Conservation (phyloP, 176 grass and related monocot genomes). For the Eleusine coracana region DNA sequence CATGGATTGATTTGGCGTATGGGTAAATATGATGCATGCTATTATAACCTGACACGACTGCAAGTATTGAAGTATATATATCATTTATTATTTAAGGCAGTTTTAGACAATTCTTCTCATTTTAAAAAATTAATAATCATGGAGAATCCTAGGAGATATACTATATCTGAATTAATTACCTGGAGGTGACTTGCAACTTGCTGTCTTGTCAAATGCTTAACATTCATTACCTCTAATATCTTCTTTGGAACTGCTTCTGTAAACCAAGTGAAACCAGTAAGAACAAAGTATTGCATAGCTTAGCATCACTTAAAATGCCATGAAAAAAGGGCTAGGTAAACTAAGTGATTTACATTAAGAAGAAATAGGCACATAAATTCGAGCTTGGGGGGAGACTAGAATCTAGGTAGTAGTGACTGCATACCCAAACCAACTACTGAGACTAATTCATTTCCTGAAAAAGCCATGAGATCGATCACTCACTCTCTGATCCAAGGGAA, state of each 20-base stretch:
- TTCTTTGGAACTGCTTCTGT: slow-evolving; percentile 57
- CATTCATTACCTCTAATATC: slow-evolving; percentile 54
- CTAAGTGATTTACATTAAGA: too few relatives aligned
- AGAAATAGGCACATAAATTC: neutral
- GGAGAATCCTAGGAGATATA: neutral
- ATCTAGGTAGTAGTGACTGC: neutral
- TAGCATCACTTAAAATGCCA: neutral
- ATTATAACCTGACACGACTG: neutral
- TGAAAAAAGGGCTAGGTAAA: neutral
- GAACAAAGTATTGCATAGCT: neutral
- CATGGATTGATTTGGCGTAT: neutral
- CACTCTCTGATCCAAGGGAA: slow-evolving; percentile 41
- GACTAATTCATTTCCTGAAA: neutral
- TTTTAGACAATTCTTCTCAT: neutral
- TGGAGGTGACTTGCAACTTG: slow-evolving; percentile 62
- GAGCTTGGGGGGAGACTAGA: neutral
- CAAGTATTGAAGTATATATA: neutral
- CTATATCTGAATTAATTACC: slow-evolving; percentile 8
- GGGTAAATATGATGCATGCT: neutral
- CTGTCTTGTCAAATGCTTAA: slow-evolving; percentile 55
- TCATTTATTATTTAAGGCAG: neutral
- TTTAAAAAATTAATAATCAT: neutral
- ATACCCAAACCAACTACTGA: too few relatives aligned
- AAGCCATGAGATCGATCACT: neutral
- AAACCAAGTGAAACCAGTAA: neutral